phyloP scores from a whole-genome alignment of 176 grass and related monocot species.

The Chrysopogon serrulatus region DNA sequence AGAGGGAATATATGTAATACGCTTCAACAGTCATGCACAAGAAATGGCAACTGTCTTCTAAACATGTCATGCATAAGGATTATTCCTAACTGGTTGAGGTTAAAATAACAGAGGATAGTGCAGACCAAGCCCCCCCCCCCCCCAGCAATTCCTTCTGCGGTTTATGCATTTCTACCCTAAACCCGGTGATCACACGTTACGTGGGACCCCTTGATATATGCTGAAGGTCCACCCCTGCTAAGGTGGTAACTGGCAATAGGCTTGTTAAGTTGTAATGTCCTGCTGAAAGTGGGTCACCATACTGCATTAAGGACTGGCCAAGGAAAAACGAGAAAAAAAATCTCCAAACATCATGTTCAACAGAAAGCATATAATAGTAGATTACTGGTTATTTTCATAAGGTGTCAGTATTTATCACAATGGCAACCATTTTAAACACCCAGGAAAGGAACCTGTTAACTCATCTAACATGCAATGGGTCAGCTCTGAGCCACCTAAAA shows the following conservation, averaged over 20 bases:
- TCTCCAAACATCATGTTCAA: not conserved
- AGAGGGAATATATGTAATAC: not conserved
- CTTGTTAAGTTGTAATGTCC: conserved; percentile 4
- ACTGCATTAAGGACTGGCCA: not conserved
- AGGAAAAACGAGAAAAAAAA: not conserved
- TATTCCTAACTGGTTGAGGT: not conserved
- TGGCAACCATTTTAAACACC: not conserved
- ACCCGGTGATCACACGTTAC: no score
- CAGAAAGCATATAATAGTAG: not conserved
- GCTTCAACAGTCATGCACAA: not conserved
- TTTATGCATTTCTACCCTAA: no score
- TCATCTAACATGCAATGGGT: not conserved
- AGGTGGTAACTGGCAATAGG: not conserved
- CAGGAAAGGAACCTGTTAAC: not conserved
- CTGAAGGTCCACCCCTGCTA: not conserved
- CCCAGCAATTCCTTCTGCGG: no score
- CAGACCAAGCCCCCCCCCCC: no score
- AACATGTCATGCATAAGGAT: not conserved
- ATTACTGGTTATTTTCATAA: not conserved
- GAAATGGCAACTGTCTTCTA: not conserved
- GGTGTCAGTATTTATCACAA: not conserved
- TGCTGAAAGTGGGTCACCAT: not conserved
- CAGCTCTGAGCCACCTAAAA: not conserved
- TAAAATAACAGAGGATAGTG: not conserved
- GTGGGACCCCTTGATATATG: not conserved